Percentiles rank a stretch among this genome's conserved stretches.
Conservation (phyloP, 2,329 filamentous ascomycete genomes). For the Neonectria neomacrospora region DNA sequence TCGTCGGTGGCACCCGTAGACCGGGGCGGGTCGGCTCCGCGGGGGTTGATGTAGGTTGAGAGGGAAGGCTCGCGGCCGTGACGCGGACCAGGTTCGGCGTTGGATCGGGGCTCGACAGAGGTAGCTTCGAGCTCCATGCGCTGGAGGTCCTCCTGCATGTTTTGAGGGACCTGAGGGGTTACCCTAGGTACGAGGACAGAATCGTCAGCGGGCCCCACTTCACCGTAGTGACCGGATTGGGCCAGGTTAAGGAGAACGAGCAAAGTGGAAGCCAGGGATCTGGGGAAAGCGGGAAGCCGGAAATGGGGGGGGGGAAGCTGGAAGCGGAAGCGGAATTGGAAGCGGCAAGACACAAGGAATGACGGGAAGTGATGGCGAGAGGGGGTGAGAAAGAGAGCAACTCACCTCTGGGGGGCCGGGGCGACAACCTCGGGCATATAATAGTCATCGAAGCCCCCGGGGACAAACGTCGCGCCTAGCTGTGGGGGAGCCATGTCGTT, state of each 20-base stretch:
- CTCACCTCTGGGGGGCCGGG: conserved; percentile 67
- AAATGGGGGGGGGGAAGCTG: conserved; percentile 29
- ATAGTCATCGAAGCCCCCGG: conserved; percentile 68
- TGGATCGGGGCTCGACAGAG: conserved; percentile 53
- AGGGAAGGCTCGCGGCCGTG: conserved; percentile 58
- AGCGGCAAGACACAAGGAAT: conserved; percentile 27
- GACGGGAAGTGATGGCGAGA: conserved; percentile 24
- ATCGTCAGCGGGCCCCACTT: conserved; percentile 54
- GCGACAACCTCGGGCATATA: conserved; percentile 70
- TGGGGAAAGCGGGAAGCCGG: conserved; percentile 17
- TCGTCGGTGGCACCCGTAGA: conserved; percentile 50
- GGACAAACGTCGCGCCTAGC: conserved; percentile 68
- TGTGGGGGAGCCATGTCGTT: conserved; percentile 45
- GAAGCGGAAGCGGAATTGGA: conserved; percentile 31
- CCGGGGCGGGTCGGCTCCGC: conserved; percentile 44
- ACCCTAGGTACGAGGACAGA: conserved; percentile 67
- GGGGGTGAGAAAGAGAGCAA: conserved; percentile 33
- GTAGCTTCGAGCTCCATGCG: conserved; percentile 86
- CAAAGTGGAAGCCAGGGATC: conserved; percentile 31
- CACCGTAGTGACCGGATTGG: conserved; percentile 44
- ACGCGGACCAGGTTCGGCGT: conserved; percentile 46
- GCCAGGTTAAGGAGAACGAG: conserved; percentile 35
- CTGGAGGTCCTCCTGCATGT: conserved; percentile 95
- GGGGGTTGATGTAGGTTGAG: conserved; percentile 52
- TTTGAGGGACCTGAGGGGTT: conserved; percentile 94